Evolutionary conservation across 257 asterid genomes (phyloP).

Genomic region (Gentiana macrophylla): DNA sequence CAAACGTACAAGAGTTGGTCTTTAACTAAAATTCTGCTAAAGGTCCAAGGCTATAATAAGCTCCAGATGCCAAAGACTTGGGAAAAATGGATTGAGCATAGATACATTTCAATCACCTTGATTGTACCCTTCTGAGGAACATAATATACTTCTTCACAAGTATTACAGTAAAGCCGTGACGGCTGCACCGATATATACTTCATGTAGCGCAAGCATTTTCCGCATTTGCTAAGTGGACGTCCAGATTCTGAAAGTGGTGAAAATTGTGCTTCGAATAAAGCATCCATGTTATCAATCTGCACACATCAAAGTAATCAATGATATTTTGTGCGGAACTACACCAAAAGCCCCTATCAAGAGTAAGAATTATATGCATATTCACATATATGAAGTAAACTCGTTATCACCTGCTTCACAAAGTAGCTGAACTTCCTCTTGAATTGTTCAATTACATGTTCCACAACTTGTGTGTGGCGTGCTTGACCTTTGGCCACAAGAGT

Average conservation of each 20-base stretch:
- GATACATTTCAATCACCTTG: slow-evolving; percentile 39
- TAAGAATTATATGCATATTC: no score
- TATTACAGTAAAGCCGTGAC: slow-evolving; percentile 72
- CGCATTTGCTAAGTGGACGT: slow-evolving; percentile 81
- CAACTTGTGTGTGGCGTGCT: slow-evolving; percentile 71
- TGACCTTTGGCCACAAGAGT: slow-evolving; percentile 89
- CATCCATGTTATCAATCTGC: slow-evolving; percentile 91
- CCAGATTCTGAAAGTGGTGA: slow-evolving; percentile 87
- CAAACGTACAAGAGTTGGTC: no score
- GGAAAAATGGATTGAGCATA: background rate
- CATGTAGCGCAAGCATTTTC: slow-evolving; percentile 91
- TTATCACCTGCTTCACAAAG: slow-evolving; percentile 71
- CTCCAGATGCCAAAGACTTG: background rate
- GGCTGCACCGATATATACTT: slow-evolving; percentile 76
- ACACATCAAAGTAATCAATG: background rate
- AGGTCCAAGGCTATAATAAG: background rate
- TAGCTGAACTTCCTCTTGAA: slow-evolving; percentile 72
- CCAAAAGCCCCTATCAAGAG: no score
- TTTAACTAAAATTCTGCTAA: background rate
- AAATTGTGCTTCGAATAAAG: slow-evolving; percentile 89
- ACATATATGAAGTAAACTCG: background rate
- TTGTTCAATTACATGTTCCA: slow-evolving; percentile 76
- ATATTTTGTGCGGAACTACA: no score
- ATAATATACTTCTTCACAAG: slow-evolving; percentile 90
- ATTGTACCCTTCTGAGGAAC: slow-evolving; percentile 79